Conservation (phyloP, 1,284 basidiomycete genomes). For the Ceratobasidium sp. region DNA sequence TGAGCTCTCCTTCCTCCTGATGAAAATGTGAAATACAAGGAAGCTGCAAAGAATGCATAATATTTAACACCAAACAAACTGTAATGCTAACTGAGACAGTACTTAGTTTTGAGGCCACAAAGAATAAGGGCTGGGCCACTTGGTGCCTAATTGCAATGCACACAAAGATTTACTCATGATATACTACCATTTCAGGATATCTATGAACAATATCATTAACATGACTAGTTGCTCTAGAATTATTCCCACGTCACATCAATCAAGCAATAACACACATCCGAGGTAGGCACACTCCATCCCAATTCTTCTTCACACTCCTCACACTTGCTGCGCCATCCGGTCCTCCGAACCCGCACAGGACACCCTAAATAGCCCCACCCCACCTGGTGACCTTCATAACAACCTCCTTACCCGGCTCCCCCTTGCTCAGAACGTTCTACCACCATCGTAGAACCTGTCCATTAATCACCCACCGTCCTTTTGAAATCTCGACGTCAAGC, state of each 20-base stretch:
- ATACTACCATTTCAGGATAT: too few relatives aligned
- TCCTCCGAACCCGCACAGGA: conserved; percentile 39
- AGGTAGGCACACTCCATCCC: conserved; percentile 34
- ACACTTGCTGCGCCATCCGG: conserved; percentile 4
- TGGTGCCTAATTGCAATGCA: too few relatives aligned
- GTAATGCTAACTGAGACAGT: too few relatives aligned
- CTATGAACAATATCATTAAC: too few relatives aligned
- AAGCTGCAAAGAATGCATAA: too few relatives aligned
- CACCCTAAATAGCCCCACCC: conserved; percentile 67
- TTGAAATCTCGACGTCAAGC: conserved; percentile 62
- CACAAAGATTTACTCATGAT: too few relatives aligned
- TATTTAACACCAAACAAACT: too few relatives aligned
- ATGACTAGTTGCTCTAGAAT: too few relatives aligned
- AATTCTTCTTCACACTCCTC: background rate
- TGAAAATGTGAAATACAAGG: too few relatives aligned
- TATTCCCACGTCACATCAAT: background rate
- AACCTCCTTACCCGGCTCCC: conserved; percentile 61
- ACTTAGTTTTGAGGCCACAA: too few relatives aligned
- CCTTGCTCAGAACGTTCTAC: conserved; percentile 71
- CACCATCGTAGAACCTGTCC: conserved; percentile 85
- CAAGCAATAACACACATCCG: conserved; percentile 33
- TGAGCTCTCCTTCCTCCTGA: too few relatives aligned
- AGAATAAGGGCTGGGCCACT: too few relatives aligned
- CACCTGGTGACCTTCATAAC: conserved; percentile 72
- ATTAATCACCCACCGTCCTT: conserved; percentile 68